Evolutionary conservation across 2,329 filamentous ascomycete species (phyloP).

Genomic region (Penicillium sp.): DNA sequence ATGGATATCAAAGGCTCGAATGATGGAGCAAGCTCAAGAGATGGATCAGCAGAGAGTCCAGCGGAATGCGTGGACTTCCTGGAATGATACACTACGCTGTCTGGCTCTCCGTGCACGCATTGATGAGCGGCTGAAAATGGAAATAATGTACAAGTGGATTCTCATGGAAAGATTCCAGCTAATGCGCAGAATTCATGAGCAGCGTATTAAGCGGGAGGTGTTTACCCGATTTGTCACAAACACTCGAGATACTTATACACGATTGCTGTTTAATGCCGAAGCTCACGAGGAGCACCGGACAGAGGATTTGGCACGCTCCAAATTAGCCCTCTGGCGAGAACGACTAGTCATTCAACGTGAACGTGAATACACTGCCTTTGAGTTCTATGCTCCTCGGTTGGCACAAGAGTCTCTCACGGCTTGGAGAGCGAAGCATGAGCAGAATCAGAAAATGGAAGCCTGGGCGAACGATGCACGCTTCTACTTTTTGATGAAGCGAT

Average conservation of each 20-base stretch:
- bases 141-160: constrained; percentile 64
- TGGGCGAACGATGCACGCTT: constrained; percentile 59
- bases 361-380: constrained; percentile 42
- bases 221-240: constrained; percentile 44
- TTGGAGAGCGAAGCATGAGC: constrained; percentile 40
- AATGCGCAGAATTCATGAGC: constrained; percentile 41
- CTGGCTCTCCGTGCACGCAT: constrained; percentile 54
- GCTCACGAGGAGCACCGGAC: constrained; percentile 34
- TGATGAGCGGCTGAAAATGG: constrained; percentile 56
- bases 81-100: constrained; percentile 63
- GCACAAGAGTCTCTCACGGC: constrained; percentile 41
- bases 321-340: constrained; percentile 40
- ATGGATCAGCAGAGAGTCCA: constrained; percentile 56
- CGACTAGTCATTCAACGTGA: constrained; percentile 41
- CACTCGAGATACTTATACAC: constrained; percentile 38
- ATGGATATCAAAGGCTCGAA: constrained; percentile 51
- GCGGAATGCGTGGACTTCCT: constrained; percentile 59
- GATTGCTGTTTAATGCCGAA: constrained; percentile 39
- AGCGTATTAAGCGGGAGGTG: constrained; percentile 39
- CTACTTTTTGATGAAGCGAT: constrained; percentile 54
- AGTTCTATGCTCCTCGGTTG: constrained; percentile 46
- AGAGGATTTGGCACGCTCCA: constrained; percentile 35
- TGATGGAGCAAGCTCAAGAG: constrained; percentile 50
- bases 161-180: constrained; percentile 49
- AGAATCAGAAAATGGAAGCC: constrained; percentile 50